phyloP scores from a whole-genome alignment of 306 rosid species.

The Vicia villosa region DNA sequence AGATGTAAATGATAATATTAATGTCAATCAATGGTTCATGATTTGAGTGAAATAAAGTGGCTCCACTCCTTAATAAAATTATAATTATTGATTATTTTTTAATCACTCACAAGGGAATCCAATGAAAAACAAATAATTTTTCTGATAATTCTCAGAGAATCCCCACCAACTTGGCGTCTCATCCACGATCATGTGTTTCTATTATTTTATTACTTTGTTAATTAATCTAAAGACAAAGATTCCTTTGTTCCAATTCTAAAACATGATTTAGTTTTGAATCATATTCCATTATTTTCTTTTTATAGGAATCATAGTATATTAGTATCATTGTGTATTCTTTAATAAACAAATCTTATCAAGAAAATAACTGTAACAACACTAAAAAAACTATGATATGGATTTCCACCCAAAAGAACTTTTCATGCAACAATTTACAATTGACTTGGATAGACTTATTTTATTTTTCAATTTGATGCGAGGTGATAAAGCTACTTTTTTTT shows the following conservation, averaged over 20 bases:
- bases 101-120: constrained; percentile 51
- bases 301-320: constrained; percentile 28
- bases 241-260: constrained; percentile 43
- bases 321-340: neutral
- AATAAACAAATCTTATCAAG: neutral
- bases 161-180: constrained; percentile 65
- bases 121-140: constrained; percentile 16
- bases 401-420: neutral
- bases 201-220: constrained; percentile 29
- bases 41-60: constrained; percentile 37
- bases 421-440: neutral
- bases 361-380: neutral
- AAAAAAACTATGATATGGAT: constrained; percentile 18
- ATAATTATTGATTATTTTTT: constrained; percentile 12
- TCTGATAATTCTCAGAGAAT: constrained; percentile 33
- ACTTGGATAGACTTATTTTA: neutral
- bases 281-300: constrained; percentile 24
- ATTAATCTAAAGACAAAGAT: constrained; percentile 63
- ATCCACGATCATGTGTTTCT: constrained; percentile 47
- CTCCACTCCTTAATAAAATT: constrained; percentile 17
- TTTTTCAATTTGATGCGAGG: neutral
- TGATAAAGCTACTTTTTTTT: neutral
- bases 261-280: constrained; percentile 34
- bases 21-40: constrained; percentile 26
- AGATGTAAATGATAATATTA: neutral